Base-by-base conservation (phyloP, 2,329 filamentous ascomycete genomes). In the Xylariales sp. region DNA sequence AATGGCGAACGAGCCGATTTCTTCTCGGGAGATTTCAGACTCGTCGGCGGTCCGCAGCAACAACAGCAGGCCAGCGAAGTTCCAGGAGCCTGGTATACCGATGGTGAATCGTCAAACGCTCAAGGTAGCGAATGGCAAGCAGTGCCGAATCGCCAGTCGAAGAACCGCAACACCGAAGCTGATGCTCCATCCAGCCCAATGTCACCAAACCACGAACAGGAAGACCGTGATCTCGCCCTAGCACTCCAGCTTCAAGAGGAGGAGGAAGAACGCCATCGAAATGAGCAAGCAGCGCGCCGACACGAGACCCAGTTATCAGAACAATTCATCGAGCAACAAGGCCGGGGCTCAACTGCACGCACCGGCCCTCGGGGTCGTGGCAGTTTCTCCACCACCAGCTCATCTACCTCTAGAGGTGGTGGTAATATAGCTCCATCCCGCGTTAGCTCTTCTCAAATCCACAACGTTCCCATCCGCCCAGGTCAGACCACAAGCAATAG, bases 241-340 rank as follows among this genome's bases (percentile, higher is more conserved):
- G 90, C 91, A 0, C 71, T 98, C 5, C 93, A 97, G 57, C 75
- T 96, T 1, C 91, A 97, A 59, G 93, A 97, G 55, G 89, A 95
- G 59, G 91, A 97, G 61, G 88, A 96, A 49, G 82, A 88, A 54
- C 76, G 81, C 11, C 80, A 89, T 48, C 76, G 78, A n/a, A 52
- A 57, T 5, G 74, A 79, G 37, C 74, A 80, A 36, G 78, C 76
- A 8, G 76, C 82, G 1, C 73, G 82, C 6, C 70, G 73, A 9
- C 71, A 79, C n/a, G 82, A 89, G 59, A 80, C 79, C 41, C 68
- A 79, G 43, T 69, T 87, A 1, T 86, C 82, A 0, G 81, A 85
- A 54, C 79, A 82, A 47, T 86, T 75, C 50, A 85, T 89, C 43
- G 78, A 84, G 51, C 79, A 80, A 48, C 78, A 83, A 55, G 75